Evolutionary conservation across 23 red algal genomes (phyloP), one percentile per base, ranked within the genome.

Genomic region (Chondrus crispus): DNA sequence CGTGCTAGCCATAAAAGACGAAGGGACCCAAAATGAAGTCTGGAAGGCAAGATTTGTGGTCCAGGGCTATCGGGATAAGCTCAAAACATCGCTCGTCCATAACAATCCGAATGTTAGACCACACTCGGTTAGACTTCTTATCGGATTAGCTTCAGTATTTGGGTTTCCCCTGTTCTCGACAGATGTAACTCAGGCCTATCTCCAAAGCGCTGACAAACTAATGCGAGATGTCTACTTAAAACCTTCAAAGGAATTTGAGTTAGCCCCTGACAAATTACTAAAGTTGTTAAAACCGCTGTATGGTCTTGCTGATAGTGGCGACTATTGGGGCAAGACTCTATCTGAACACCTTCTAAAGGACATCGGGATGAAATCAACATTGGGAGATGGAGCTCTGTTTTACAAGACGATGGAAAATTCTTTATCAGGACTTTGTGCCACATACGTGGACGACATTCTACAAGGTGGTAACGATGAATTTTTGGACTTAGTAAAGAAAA

Each of bases 191-290:
- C 52, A 83, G 2, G 50, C 78, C 6, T 83, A 39, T 60, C 41
- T 83, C 28, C 78, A 54, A 62, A 60, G 16, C 13, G 52, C 12
- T 13, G 45, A 53, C 9, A 60, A 83, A 28, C 8, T 58, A 9
- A 9, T 58, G 12, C 1, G 45, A 60, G 78, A 83, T 45, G 57
- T 83, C 40, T 83, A 58, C 78, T 20, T 83, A 14, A 60, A 83
- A 83, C 46, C 46, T 13, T 11, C 48, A 12, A 83, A 83, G 52
- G 46, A 83, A 29, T 60, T 83, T 60, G 46, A 62, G 52, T 47
- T 83, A 26, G 45, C 41, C 1, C 1, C 0, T 63, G n/a, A n/a
- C n/a, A n/a, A n/a, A n/a, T n/a, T n/a, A n/a, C n/a, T n/a, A n/a
- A n/a, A n/a, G n/a, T n/a, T n/a, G n/a, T n/a, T n/a, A n/a, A n/a